Conservation (phyloP, 768 basidiomycete species). For the Amanita subjunquillea region DNA sequence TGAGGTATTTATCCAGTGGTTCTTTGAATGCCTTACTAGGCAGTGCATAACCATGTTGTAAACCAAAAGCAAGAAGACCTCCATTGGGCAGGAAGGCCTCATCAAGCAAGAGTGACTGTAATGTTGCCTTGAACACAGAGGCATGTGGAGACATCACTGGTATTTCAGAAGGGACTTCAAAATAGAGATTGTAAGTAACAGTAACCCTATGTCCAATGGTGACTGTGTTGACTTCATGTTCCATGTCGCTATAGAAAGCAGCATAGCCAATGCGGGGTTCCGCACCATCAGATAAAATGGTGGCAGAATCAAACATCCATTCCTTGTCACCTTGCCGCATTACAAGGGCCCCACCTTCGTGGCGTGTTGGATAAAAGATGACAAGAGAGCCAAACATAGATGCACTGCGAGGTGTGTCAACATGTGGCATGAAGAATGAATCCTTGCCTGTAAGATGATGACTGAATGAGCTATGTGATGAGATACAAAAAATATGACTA, state of each 20-base stretch:
- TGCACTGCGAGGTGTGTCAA: too few relatives aligned
- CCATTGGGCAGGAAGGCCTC: constrained; percentile 18
- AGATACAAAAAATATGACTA: too few relatives aligned
- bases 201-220: constrained; percentile 27
- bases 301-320: constrained; percentile 26
- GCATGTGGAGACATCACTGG: neutral
- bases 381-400: too few relatives aligned
- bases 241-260: constrained; percentile 28
- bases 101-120: constrained; percentile 17
- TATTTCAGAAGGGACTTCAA: constrained; percentile 4
- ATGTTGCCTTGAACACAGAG: constrained; percentile 8
- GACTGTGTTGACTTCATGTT: constrained; percentile 27
- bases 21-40: neutral
- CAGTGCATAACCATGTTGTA: constrained; percentile 23
- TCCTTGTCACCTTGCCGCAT: constrained; percentile 24
- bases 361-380: constrained; percentile 23
- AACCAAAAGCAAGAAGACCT: constrained; percentile 23
- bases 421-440: too few relatives aligned
- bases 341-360: constrained; percentile 33
- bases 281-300: constrained; percentile 4
- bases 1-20: constrained; percentile 13
- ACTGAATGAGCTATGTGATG: neutral
- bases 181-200: constrained; percentile 32
- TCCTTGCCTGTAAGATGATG: too few relatives aligned
- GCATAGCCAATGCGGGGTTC: constrained; percentile 21